Conservation (phyloP, 192 early-diverging fungal genomes). For the Coemansia asiatica region DNA sequence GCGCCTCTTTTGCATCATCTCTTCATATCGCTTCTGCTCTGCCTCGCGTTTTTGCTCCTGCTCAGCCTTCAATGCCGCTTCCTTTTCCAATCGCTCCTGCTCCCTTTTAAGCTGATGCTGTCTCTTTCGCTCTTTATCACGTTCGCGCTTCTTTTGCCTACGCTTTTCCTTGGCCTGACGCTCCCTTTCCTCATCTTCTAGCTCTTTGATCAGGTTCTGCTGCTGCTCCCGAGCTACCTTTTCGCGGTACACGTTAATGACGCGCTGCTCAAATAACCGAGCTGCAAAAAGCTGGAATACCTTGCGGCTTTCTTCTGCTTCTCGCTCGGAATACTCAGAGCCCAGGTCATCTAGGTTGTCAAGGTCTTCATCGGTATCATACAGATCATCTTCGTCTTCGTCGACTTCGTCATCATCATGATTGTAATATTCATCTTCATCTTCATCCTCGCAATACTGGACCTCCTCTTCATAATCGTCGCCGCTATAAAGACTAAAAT, state of each 20-base stretch:
- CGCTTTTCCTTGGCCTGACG: constrained; percentile 61
- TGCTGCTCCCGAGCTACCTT: constrained; percentile 90
- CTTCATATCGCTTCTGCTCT: constrained; percentile 14
- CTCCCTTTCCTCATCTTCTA: constrained; percentile 80
- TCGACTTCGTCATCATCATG: constrained; percentile 53
- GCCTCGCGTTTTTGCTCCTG: constrained; percentile 36
- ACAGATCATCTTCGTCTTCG: constrained; percentile 63
- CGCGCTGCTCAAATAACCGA: constrained; percentile 96
- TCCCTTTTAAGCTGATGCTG: constrained; percentile 45
- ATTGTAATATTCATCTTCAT: constrained; percentile 55
- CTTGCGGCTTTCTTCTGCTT: constrained; percentile 87
- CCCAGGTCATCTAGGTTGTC: constrained; percentile 62
- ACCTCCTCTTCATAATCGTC: constrained; percentile 4
- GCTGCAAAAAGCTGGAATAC: constrained; percentile 98
- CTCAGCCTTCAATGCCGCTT: constrained; percentile 27
- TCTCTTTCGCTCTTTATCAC: constrained; percentile 59
- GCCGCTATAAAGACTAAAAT: constrained; percentile 5
- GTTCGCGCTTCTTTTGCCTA: constrained; percentile 72
- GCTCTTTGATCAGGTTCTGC: constrained; percentile 80
- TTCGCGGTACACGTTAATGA: constrained; percentile 90
- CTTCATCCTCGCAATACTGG: constrained; percentile 30
- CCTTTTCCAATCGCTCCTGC: constrained; percentile 36
- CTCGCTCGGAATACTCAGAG: constrained; percentile 71
- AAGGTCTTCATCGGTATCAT: constrained; percentile 65
- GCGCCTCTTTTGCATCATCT: constrained; percentile 14